Evolutionary conservation across 495 filamentous ascomycete genomes (phyloP).

Genomic region (Cercophora scortea): DNA sequence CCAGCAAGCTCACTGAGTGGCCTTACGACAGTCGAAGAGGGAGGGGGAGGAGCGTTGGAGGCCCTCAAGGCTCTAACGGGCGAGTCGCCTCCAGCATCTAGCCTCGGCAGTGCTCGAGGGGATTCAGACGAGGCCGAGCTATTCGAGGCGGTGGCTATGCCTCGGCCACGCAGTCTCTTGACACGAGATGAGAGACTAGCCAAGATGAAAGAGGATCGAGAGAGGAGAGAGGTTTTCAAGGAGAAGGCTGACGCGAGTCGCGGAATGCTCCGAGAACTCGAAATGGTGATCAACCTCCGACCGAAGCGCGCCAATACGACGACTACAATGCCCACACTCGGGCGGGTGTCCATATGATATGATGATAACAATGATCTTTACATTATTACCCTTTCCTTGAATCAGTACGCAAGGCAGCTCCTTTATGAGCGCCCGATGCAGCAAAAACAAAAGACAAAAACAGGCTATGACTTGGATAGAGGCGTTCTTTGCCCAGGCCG

Average conservation of each 20-base stretch:
- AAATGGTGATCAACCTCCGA: slow-evolving; percentile 75
- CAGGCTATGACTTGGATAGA: not conserved
- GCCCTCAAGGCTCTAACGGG: slow-evolving; percentile 71
- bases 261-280: slow-evolving; percentile 84
- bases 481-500: not conserved
- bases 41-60: slow-evolving; percentile 59
- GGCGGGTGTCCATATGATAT: slow-evolving; percentile 28
- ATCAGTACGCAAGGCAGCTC: not conserved
- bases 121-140: slow-evolving; percentile 63
- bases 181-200: slow-evolving; percentile 82
- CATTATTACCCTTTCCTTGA: slow-evolving; percentile 6
- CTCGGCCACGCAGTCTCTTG: slow-evolving; percentile 63
- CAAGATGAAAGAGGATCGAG: slow-evolving; percentile 83
- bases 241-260: slow-evolving; percentile 73
- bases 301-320: slow-evolving; percentile 34
- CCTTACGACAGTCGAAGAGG: slow-evolving; percentile 76
- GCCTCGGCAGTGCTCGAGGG: slow-evolving; percentile 15
- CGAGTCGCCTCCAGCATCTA: slow-evolving; percentile 37
- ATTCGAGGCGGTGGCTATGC: slow-evolving; percentile 81
- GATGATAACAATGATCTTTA: slow-evolving; percentile 12
- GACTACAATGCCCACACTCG: slow-evolving; percentile 12
- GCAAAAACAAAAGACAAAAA: too few species aligned
- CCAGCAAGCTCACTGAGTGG: slow-evolving; percentile 76
- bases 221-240: slow-evolving; percentile 53
- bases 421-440: too few species aligned